Evolutionary conservation across 768 basidiomycete species (phyloP).

Genomic region (Boletellus ananas): DNA sequence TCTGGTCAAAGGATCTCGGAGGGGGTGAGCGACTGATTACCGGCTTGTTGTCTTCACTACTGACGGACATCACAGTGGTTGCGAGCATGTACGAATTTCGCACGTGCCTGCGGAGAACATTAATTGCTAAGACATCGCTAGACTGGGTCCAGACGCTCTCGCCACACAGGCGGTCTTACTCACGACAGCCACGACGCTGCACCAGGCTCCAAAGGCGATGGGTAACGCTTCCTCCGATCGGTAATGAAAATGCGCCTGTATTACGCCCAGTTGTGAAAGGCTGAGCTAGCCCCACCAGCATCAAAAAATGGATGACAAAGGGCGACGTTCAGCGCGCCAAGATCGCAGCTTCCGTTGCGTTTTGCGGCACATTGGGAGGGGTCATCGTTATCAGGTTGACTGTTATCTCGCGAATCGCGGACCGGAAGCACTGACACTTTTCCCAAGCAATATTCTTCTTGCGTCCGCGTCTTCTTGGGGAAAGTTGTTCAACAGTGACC

Average conservation of each 20-base stretch:
- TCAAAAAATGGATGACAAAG: slow-evolving; percentile 20
- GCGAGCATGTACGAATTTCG: slow-evolving; percentile 21
- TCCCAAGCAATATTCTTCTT: slow-evolving; percentile 38
- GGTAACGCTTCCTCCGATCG: slow-evolving; percentile 20
- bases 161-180: slow-evolving; percentile 26
- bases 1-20: slow-evolving; percentile 29
- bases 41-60: background rate
- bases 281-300: slow-evolving; percentile 8
- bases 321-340: slow-evolving; percentile 18
- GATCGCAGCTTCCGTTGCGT: slow-evolving; percentile 16
- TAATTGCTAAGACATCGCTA: slow-evolving; percentile 7
- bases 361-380: slow-evolving; percentile 14
- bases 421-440: background rate
- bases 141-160: slow-evolving; percentile 21
- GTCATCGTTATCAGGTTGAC: slow-evolving; percentile 10
- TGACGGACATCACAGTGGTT: slow-evolving; percentile 12
- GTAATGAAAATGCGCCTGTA: slow-evolving; percentile 13
- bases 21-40: slow-evolving; percentile 14
- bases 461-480: slow-evolving; percentile 50
- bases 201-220: slow-evolving; percentile 21
- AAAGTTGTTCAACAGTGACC: slow-evolving; percentile 57
- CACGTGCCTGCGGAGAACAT: background rate
- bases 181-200: slow-evolving; percentile 21
- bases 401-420: background rate
- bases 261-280: background rate